Conservation (phyloP, 805 yeast genomes). For the Cyberlindnera xylosilytica region DNA sequence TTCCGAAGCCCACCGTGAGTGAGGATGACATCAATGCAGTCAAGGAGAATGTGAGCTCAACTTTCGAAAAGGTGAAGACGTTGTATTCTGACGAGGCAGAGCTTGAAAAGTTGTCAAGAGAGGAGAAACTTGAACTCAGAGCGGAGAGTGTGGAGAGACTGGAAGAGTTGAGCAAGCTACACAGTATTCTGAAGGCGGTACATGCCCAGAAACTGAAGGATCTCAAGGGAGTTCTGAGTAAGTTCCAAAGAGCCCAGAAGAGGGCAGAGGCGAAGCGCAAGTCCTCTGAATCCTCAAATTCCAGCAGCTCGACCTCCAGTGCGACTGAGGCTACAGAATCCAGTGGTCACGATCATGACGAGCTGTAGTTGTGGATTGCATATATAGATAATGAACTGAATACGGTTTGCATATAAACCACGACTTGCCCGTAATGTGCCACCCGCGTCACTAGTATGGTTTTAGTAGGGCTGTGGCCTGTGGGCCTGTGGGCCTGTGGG, state of each 20-base stretch:
- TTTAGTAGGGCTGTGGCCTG: too few relatives aligned
- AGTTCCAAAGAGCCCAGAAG: conserved; percentile 19
- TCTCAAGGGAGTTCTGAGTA: conserved; percentile 17
- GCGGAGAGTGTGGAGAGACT: conserved; percentile 24
- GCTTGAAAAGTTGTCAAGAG: conserved; percentile 24
- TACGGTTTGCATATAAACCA: too few relatives aligned
- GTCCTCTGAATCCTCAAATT: conserved; percentile 1
- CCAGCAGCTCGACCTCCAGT: conserved; percentile 1
- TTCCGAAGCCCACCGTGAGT: conserved; percentile 32
- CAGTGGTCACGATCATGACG: conserved; percentile 9
- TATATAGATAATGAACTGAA: too few relatives aligned
- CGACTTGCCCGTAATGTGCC: too few relatives aligned
- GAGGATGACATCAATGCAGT: conserved; percentile 26
- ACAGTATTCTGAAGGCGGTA: conserved; percentile 19
- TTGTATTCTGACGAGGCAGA: conserved; percentile 23
- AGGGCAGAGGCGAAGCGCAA: conserved; percentile 16
- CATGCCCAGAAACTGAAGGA: conserved; percentile 32
- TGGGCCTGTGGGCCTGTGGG: too few relatives aligned
- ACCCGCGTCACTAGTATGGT: too few relatives aligned
- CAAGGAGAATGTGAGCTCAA: conserved; percentile 26
- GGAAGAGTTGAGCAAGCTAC: conserved; percentile 16
- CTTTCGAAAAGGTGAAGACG: conserved; percentile 29
- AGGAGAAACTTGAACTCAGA: conserved; percentile 31
- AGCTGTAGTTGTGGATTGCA: conserved; percentile 10
- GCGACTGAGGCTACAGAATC: neutral